Evolutionary conservation across 768 basidiomycete genomes (phyloP), one percentile per base, ranked within the genome.

Genomic region (Pisolithus marmoratus): DNA sequence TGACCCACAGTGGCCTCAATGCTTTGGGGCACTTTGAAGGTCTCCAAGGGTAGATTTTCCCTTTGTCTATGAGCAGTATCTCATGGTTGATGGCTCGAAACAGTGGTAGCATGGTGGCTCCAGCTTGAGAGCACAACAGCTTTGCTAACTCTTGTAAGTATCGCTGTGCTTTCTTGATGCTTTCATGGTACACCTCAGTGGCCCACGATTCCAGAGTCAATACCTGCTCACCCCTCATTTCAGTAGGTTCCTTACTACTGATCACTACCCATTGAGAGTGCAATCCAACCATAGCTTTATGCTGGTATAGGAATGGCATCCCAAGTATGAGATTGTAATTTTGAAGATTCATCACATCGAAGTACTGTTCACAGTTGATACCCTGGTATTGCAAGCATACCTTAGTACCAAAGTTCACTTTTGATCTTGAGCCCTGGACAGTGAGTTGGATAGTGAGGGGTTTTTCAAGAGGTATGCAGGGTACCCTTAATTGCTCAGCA

Each of bases 281-380:
- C 22, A 67, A 48, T 5, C 60, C 56, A 0, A 65, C 12, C 9
- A 38, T 22, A 4, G 64, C 55, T 15, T 52, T n/a, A 42, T 64
- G 60, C 47, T 66, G 58, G 43, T 31, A 61, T 2, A 60, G 36
- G 37, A 61, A 61, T 2, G 60, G 60, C 3, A 52, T 60, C 6
- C 59, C 65, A 1, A 66, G 38, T 1, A 66, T 58, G 4, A 59
- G 19, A 14, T 38, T 14, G 38, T 27, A 27, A 27, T 27, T 27
- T 12, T 38, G 15, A 8, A 17, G 14, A 19, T 38, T 38, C 15
- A 38, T n/a, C n/a, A n/a, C n/a, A n/a, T n/a, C n/a, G n/a, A n/a
- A n/a, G n/a, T n/a, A n/a, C n/a, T n/a, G n/a, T n/a, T n/a, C n/a
- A n/a, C n/a, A n/a, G n/a, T n/a, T n/a, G n/a, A n/a, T n/a, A n/a